A percentile compares a stretch with the other conserved stretches of the same genome.
Evolutionary conservation across 768 basidiomycete species (phyloP).

Genomic region (Termitomyces sp.): DNA sequence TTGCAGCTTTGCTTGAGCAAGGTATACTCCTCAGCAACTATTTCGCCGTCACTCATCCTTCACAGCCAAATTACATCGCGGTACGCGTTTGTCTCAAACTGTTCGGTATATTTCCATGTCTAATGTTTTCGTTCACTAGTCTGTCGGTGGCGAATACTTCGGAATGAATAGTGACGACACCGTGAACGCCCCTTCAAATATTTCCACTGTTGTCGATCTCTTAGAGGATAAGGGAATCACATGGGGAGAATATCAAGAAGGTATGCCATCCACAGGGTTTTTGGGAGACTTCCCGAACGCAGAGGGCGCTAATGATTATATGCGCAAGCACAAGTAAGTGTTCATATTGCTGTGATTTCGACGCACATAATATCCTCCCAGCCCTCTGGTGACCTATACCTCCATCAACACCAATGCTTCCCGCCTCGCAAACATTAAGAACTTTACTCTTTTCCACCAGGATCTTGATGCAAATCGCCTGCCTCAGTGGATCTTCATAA

Average conservation of each 20-base stretch:
- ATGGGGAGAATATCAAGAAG: slow-evolving; percentile 61
- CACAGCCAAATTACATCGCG: slow-evolving; percentile 57
- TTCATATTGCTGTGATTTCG: background rate
- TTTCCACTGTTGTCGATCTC: slow-evolving; percentile 56
- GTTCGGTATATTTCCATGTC: slow-evolving; percentile 4
- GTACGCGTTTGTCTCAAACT: background rate
- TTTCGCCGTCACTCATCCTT: slow-evolving; percentile 51
- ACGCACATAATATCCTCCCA: background rate
- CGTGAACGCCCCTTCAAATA: slow-evolving; percentile 34
- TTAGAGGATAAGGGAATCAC: slow-evolving; percentile 51
- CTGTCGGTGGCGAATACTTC: slow-evolving; percentile 24
- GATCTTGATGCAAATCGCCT: slow-evolving; percentile 47
- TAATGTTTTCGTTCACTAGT: background rate
- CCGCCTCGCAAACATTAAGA: slow-evolving; percentile 42
- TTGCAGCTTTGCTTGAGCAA: background rate
- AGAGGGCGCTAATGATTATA: slow-evolving; percentile 19
- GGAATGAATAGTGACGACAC: slow-evolving; percentile 34
- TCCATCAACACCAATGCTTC: slow-evolving; percentile 36
- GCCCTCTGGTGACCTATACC: slow-evolving; percentile 45
- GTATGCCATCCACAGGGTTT: slow-evolving; percentile 47
- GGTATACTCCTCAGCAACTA: slow-evolving; percentile 22
- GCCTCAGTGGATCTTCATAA: slow-evolving; percentile 58
- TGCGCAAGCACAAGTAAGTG: slow-evolving; percentile 26
- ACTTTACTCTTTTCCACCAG: slow-evolving; percentile 58
- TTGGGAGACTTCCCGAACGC: slow-evolving; percentile 18